Evolutionary conservation across 1,284 basidiomycete genomes (phyloP), one percentile per base, ranked within the genome.

Genomic region (Marasmius fiardii): DNA sequence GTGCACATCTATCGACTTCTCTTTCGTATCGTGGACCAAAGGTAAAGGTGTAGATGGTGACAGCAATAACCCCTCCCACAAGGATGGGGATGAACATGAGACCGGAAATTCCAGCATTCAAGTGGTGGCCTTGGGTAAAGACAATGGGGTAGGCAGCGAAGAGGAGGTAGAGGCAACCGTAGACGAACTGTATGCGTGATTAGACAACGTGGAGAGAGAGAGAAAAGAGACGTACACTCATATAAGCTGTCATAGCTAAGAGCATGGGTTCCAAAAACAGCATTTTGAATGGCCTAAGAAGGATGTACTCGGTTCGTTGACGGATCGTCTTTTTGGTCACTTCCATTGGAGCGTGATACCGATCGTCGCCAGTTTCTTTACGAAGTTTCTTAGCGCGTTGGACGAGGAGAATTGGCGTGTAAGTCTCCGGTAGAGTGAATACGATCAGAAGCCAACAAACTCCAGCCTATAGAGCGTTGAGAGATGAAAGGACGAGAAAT

Each of bases 251-350:
- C 43, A 89, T 71, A 10, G 83, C 80, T 8, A 88, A 69, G 7
- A 94, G 71, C 82, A 93, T 92, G 0, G 91, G 91, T 66, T 94
- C 92, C n/a, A 73, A 71, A 56, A 83, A 76, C 33, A 93, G 76
- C 59, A 90, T 80, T 61, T 79, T 76, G 72, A 85, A 92, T 0
- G 85, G 90, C 65, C 83, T 75, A 63, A 75, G 73, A 33, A 88
- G 61, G 2, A 83, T 78, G 47, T 69, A 65, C 62, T 85, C 75
- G 1, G 82, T 33, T 18, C 74, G 73, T 44, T 75, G 65, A 8
- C 74, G 66, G n/a, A 78, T 55, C 10, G 72, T 70, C 35, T 74
- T 64, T 31, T 72, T 66, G n/a, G 73, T 59, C 7, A 58, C 68
- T 65, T 86, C 83, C 58, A 78, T 66, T 2, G 74, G 65, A 20